phyloP scores from a whole-genome alignment of 371 early-diverging fungal genomes.

The Mucor velutinosus region DNA sequence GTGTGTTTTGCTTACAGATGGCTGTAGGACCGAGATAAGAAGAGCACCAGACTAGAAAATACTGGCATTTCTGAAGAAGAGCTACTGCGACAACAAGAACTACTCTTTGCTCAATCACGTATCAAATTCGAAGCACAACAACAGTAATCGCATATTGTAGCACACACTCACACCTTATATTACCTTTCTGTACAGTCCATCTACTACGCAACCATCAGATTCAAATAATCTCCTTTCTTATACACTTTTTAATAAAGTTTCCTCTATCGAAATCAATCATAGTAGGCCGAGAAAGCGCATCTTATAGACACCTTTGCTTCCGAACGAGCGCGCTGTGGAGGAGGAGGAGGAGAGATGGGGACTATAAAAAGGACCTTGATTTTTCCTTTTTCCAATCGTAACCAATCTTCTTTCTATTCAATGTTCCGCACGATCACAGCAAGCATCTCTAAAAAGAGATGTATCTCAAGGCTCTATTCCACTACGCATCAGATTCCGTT shows the following conservation, averaged over 20 bases:
- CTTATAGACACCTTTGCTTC: not conserved
- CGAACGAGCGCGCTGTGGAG: conserved; percentile 7
- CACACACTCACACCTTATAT: not conserved
- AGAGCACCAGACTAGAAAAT: conserved; percentile 84
- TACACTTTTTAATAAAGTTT: not conserved
- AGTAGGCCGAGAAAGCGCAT: not conserved
- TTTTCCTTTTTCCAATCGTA: too few relatives aligned
- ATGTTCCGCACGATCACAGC: not conserved
- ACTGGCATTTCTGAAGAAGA: conserved; percentile 94
- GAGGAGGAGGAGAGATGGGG: not conserved
- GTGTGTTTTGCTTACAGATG: not conserved
- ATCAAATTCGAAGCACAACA: conserved; percentile 70
- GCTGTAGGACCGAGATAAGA: conserved; percentile 84
- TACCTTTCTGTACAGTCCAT: conserved; percentile 19
- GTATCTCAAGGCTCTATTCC: conserved; percentile 4
- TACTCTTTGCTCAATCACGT: conserved; percentile 93
- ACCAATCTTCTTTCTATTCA: not conserved
- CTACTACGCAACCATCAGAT: not conserved
- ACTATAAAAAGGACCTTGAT: not conserved
- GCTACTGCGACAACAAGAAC: conserved; percentile 84
- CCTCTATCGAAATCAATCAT: not conserved
- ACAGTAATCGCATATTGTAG: conserved; percentile 23
- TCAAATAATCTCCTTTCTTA: not conserved
- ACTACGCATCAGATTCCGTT: conserved; percentile 33
- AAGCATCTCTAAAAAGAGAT: not conserved